Conservation (phyloP, 805 yeast species). For the Candida koratica region DNA sequence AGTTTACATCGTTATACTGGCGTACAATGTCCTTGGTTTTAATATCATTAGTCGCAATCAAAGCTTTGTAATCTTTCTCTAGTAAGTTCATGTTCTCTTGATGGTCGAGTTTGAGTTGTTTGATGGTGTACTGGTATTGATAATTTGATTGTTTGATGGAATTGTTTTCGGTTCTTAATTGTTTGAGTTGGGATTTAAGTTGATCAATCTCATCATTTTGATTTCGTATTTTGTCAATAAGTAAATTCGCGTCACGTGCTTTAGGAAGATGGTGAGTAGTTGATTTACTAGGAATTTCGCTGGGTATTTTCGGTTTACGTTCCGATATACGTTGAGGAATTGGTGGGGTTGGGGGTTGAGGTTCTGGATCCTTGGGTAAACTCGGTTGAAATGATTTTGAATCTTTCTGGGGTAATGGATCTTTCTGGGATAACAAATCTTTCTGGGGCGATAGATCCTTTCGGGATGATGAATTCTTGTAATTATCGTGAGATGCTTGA, state of each 20-base stretch:
- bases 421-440: background rate
- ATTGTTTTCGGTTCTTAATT: constrained; percentile 12
- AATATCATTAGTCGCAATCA: background rate
- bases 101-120: constrained; percentile 1
- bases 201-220: constrained; percentile 12
- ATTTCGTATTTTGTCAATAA: constrained; percentile 10
- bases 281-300: background rate
- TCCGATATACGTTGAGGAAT: background rate
- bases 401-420: too few species aligned
- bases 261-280: background rate
- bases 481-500: background rate
- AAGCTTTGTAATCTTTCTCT: constrained; percentile 7
- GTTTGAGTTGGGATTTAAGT: constrained; percentile 10
- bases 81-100: constrained; percentile 1
- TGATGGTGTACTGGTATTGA: constrained; percentile 7
- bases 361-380: background rate
- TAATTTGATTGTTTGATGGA: constrained; percentile 12
- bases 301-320: background rate
- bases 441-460: background rate
- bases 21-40: constrained; percentile 1
- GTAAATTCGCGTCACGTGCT: constrained; percentile 9
- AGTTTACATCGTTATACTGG: constrained; percentile 4
- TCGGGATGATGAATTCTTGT: too few species aligned
- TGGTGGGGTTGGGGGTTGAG: background rate
- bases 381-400: background rate